Evolutionary conservation across 1,139 yeast species (phyloP), one percentile per base, ranked within the genome.

Genomic region (Protomyces arabidopsidicola): DNA sequence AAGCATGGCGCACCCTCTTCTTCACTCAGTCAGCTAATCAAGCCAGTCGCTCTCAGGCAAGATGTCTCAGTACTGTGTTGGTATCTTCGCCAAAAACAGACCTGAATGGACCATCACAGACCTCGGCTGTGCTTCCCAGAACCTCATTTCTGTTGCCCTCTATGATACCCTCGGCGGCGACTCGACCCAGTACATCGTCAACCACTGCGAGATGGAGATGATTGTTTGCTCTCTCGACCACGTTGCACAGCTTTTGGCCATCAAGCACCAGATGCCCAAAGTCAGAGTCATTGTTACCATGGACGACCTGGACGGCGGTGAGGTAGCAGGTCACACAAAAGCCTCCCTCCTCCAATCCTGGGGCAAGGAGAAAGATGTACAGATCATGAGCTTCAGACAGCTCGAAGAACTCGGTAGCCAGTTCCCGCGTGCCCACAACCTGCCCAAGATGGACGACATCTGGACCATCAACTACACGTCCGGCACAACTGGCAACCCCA

Each of bases 381-480:
- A 70, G 27, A 71, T 85, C 22, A 77, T 77, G 66, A 82, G 82
- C 61, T 74, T 84, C 66, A 34, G 55, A 6, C 66, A 68, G 34
- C 48, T 86, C 52, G 82, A 81, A 67, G 73, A 75, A 36, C 73
- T 85, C 45, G 95, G 93, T 31, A 75, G 74, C 55, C 71, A 79
- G 36, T 78, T 78, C 69, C 82, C 82, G 3, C 71, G 77, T 8
- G 77, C 79, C 0, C 78, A 78, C 58, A 73, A 76, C 45, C 81
- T 83, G 6, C 88, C 90, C 16, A 73, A 71, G 0, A 81, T 85
- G 0, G 81, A 83, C 5, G 80, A 85, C 45, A 67, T 80, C 18
- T 82, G 84, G 69, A 85, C 91, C 58, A 84, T 88, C 67, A 84
- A 87, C 53, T 88, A 87, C 74, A 88, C 95, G 14, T 85, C 90